phyloP scores from a whole-genome alignment of 306 rosid species.

The Castanea mollissima region DNA sequence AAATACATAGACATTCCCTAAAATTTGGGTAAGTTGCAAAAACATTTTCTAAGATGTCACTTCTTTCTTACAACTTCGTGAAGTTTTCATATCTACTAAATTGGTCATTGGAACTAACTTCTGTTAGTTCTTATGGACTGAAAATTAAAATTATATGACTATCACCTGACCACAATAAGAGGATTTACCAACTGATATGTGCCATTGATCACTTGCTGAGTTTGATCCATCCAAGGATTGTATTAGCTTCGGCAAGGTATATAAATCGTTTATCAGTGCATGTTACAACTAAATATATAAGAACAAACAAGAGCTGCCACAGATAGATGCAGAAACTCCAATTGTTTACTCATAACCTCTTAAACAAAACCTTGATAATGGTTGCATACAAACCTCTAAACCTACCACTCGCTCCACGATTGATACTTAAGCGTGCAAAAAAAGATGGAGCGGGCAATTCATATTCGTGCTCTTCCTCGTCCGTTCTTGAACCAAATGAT shows the following conservation, averaged over 20 bases:
- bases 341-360: slow-evolving; percentile 33
- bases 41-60: too few relatives aligned
- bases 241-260: background rate
- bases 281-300: background rate
- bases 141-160: too few relatives aligned
- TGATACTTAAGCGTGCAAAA: background rate
- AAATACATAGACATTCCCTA: too few relatives aligned
- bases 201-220: background rate
- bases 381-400: slow-evolving; percentile 45
- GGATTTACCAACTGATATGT: too few relatives aligned
- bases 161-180: too few relatives aligned
- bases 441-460: slow-evolving; percentile 28
- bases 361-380: slow-evolving; percentile 46
- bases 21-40: too few relatives aligned
- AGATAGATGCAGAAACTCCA: background rate
- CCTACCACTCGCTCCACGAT: slow-evolving; percentile 7
- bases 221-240: background rate
- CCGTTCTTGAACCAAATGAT: slow-evolving; percentile 14
- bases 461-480: slow-evolving; percentile 21
- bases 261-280: background rate
- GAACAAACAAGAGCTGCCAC: background rate
- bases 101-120: too few relatives aligned
- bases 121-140: too few relatives aligned
- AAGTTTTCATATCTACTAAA: too few relatives aligned
- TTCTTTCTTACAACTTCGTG: too few relatives aligned